A percentile compares a stretch with the other conserved stretches of the same genome.
These are phyloP conservation scores for Aspergillus coremiiformis DNA, from an alignment of 495 filamentous ascomycete species.

Conservation along the genomic window DNA sequence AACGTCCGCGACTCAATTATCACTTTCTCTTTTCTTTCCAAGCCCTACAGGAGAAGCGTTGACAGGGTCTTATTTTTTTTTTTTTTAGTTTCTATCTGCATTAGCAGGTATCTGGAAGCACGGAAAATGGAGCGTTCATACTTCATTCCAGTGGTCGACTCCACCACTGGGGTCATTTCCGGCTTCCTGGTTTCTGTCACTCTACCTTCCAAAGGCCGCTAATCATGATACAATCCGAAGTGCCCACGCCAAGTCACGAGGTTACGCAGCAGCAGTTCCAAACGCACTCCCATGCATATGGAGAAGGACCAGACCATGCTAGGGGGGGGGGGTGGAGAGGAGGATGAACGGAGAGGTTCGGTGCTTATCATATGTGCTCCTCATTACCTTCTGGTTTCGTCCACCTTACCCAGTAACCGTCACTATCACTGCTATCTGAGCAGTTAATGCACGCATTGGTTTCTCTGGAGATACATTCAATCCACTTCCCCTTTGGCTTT, in stretches of 20 bases:
- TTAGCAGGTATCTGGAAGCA: neutral
- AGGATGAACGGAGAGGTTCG: slow-evolving; percentile 1
- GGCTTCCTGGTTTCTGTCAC: slow-evolving; percentile 1
- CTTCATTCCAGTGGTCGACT: neutral
- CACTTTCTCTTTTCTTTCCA: neutral
- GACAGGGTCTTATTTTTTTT: neutral
- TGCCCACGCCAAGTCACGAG: slow-evolving; percentile 16
- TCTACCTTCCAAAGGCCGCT: slow-evolving; percentile 1
- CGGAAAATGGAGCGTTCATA: neutral
- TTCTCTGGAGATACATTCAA: neutral
- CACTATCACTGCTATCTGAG: slow-evolving; percentile 1
- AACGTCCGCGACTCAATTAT: slow-evolving; percentile 14
- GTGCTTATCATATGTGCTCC: slow-evolving; percentile 14
- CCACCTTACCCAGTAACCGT: neutral
- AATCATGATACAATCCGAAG: slow-evolving; percentile 15
- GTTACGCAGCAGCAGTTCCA: slow-evolving; percentile 19
- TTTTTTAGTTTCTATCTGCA: neutral
- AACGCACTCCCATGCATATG: slow-evolving; percentile 14
- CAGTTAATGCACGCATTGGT: slow-evolving; percentile 13
- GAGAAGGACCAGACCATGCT: slow-evolving; percentile 8
- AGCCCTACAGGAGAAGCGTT: slow-evolving; percentile 3
- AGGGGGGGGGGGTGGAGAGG: too few relatives aligned
- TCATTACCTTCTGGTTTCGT: neutral
- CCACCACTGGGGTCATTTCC: slow-evolving; percentile 4
- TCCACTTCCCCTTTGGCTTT: neutral